These are phyloP conservation scores for Phytophthora capsici DNA, from an alignment of 352 stramenopile genomes.

Conservation along the genomic window DNA sequence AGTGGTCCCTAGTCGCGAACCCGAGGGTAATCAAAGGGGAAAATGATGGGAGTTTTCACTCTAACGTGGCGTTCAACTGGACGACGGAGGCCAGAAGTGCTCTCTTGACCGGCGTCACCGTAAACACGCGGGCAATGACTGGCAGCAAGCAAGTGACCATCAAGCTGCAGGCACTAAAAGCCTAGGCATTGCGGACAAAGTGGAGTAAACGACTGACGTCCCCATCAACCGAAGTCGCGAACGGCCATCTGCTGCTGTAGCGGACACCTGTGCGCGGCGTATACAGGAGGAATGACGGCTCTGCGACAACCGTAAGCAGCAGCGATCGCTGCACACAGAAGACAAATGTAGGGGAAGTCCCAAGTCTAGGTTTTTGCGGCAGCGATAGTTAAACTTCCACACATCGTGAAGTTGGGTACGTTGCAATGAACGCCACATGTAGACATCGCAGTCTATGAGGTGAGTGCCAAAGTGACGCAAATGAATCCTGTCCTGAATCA, in stretches of 20 bases:
- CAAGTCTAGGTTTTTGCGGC: not conserved
- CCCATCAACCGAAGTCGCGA: conserved; percentile 10
- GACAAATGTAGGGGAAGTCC: conserved; percentile 1
- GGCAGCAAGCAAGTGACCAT: conserved; percentile 19
- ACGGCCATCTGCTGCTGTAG: conserved; percentile 20
- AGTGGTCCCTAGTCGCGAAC: conserved; percentile 9
- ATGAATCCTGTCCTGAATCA: conserved; percentile 21
- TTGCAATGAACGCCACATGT: not conserved
- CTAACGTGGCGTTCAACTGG: conserved; percentile 7
- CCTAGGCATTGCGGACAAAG: not conserved
- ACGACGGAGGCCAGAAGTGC: conserved; percentile 11
- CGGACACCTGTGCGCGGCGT: conserved; percentile 18
- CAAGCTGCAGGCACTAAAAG: conserved; percentile 2
- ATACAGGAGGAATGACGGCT: conserved; percentile 23
- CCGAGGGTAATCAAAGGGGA: conserved; percentile 16
- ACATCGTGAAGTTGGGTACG: conserved; percentile 8
- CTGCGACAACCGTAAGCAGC: conserved; percentile 16
- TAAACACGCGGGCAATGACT: conserved; percentile 20
- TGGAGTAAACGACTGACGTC: conserved; percentile 22
- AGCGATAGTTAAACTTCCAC: not conserved
- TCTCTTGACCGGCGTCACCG: conserved; percentile 16
- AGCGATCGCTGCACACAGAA: conserved; percentile 3
- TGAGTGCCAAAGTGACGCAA: not conserved
- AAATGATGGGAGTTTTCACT: not conserved
- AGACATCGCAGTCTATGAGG: conserved; percentile 7